Percentiles rank a stretch among this genome's conserved stretches.
phyloP scores from a whole-genome alignment of 768 basidiomycete species.

The Peribolospora kevripleyi region DNA sequence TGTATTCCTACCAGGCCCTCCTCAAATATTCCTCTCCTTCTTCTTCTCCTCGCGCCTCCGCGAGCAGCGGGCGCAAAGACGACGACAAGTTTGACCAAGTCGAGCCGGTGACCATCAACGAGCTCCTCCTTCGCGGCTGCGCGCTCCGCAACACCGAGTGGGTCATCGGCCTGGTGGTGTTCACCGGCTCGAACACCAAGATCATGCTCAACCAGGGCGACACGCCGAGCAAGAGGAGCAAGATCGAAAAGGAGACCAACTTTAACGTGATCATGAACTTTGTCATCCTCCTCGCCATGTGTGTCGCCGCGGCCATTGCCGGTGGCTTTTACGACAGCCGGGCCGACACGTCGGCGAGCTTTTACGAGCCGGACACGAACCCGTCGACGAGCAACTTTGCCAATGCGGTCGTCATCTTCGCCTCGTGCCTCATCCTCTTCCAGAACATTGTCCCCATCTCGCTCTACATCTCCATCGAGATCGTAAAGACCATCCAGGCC shows the following conservation, averaged over 20 bases:
- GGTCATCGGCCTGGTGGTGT: conserved; percentile 82
- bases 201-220: conserved; percentile 79
- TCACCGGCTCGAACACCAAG: conserved; percentile 56
- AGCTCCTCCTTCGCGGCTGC: conserved; percentile 75
- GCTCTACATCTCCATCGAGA: conserved; percentile 89
- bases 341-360: conserved; percentile 37
- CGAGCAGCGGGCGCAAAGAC: neutral
- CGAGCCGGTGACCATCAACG: conserved; percentile 48
- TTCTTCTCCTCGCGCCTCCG: neutral
- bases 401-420: conserved; percentile 70
- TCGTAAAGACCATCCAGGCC: conserved; percentile 92
- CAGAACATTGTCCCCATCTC: conserved; percentile 94
- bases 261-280: conserved; percentile 96
- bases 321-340: conserved; percentile 45
- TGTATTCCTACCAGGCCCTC: conserved; percentile 74
- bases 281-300: conserved; percentile 47
- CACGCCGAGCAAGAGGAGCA: conserved; percentile 86
- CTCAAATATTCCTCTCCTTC: conserved; percentile 30
- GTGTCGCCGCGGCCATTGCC: conserved; percentile 45
- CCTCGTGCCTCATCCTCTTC: conserved; percentile 77
- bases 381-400: conserved; percentile 36
- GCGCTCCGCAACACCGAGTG: conserved; percentile 69
- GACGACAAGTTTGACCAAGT: conserved; percentile 25
- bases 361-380: conserved; percentile 45
- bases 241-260: conserved; percentile 95